phyloP scores from a whole-genome alignment of 2,329 filamentous ascomycete species.

The Calonectria honghensis region DNA sequence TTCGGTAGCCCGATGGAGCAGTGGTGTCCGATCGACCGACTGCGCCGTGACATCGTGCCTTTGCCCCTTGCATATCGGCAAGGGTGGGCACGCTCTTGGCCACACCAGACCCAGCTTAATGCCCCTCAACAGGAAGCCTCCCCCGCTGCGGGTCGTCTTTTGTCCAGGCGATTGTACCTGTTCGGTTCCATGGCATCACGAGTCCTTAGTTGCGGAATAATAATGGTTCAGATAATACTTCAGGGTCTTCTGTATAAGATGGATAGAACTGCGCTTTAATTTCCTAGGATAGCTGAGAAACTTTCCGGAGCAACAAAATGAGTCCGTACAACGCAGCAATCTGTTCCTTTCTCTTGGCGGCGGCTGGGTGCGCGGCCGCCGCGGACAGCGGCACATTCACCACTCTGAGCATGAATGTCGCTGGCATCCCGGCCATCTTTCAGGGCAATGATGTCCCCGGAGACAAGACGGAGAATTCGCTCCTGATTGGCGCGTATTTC shows the following conservation, averaged over 20 bases:
- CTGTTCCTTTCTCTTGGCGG: slow-evolving; percentile 19
- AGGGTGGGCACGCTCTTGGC: slow-evolving; percentile 2
- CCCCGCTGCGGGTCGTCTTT: slow-evolving; percentile 21
- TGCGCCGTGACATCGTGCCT: slow-evolving; percentile 9
- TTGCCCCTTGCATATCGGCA: slow-evolving; percentile 14
- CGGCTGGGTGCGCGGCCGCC: slow-evolving; percentile 22
- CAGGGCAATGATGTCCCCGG: slow-evolving; percentile 77
- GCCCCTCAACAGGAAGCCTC: slow-evolving; percentile 21
- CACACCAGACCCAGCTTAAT: slow-evolving; percentile 1
- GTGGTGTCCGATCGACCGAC: slow-evolving; percentile 15
- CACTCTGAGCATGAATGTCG: slow-evolving; percentile 67
- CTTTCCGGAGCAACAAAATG: not conserved
- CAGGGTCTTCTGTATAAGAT: slow-evolving; percentile 6
- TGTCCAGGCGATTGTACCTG: not conserved
- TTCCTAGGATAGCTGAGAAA: not conserved
- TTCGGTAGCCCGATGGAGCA: slow-evolving; percentile 23
- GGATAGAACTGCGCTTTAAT: not conserved
- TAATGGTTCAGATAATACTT: slow-evolving; percentile 12
- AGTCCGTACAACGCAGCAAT: slow-evolving; percentile 1
- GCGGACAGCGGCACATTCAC: slow-evolving; percentile 29
- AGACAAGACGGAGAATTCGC: slow-evolving; percentile 76
- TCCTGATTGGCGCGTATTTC: slow-evolving; percentile 74
- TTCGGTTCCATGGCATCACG: not conserved
- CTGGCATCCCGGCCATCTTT: slow-evolving; percentile 74
- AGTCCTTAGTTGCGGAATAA: not conserved